Conservation (phyloP, 2,329 filamentous ascomycete species). For the Metarhizium humberi region DNA sequence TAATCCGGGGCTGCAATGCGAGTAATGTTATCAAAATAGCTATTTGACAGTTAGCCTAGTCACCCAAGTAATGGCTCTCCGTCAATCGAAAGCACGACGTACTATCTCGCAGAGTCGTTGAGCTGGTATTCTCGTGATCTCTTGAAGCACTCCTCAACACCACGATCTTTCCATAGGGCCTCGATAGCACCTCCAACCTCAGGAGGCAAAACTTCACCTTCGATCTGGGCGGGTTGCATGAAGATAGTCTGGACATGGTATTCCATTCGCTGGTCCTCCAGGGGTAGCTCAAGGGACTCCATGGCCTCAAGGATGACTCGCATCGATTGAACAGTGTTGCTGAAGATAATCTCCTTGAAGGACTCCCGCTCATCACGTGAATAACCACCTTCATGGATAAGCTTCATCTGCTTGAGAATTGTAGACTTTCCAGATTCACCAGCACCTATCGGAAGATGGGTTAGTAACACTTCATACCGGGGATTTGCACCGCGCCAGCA, state of each 20-base stretch:
- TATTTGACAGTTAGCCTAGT: slow-evolving; percentile 31
- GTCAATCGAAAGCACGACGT: slow-evolving; percentile 13
- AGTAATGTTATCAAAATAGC: slow-evolving; percentile 93
- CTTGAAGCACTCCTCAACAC: slow-evolving; percentile 93
- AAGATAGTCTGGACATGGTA: slow-evolving; percentile 98
- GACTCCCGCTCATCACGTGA: slow-evolving; percentile 75
- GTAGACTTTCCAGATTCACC: slow-evolving; percentile 67
- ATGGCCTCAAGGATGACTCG: slow-evolving; percentile 60
- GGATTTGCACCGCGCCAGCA: neutral
- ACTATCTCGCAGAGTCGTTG: slow-evolving; percentile 96
- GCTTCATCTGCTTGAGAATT: slow-evolving; percentile 57
- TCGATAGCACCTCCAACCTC: slow-evolving; percentile 92
- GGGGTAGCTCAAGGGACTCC: slow-evolving; percentile 65
- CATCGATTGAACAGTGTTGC: slow-evolving; percentile 62
- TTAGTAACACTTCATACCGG: neutral
- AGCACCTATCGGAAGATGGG: slow-evolving; percentile 55
- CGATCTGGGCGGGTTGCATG: slow-evolving; percentile 95
- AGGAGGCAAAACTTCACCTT: slow-evolving; percentile 86
- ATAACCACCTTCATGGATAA: slow-evolving; percentile 98
- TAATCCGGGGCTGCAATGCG: slow-evolving; percentile 88
- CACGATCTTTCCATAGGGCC: slow-evolving; percentile 84
- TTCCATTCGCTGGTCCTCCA: slow-evolving; percentile 87
- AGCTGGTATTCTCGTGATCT: slow-evolving; percentile 91
- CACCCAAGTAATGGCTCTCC: neutral
- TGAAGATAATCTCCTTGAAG: slow-evolving; percentile 64